phyloP scores from a whole-genome alignment of 2,329 filamentous ascomycete species.

The Acephala macrosclerotiorum region DNA sequence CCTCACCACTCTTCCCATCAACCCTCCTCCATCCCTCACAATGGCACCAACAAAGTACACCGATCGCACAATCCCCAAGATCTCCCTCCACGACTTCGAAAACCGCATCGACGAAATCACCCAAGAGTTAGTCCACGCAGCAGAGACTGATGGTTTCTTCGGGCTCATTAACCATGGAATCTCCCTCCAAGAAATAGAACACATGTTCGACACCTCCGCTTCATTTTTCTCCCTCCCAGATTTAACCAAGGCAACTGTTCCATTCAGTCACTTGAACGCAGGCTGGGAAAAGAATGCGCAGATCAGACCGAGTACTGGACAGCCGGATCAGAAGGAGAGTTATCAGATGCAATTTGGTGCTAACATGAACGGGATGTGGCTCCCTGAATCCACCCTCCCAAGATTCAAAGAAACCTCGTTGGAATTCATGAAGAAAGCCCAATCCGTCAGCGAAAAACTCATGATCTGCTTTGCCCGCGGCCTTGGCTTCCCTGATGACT shows the following conservation, averaged over 20 bases:
- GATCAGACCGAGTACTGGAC: conserved; percentile 61
- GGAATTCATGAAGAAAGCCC: conserved; percentile 43
- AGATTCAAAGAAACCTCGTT: conserved; percentile 55
- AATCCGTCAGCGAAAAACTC: conserved; percentile 58
- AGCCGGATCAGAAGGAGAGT: conserved; percentile 62
- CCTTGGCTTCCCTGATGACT: conserved; percentile 59
- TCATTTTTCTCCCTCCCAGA: conserved; percentile 61
- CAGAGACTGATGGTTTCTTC: conserved; percentile 67
- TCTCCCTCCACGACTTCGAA: conserved; percentile 62
- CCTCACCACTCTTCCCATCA: not conserved
- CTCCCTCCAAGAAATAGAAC: conserved; percentile 52
- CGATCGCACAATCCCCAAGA: conserved; percentile 44
- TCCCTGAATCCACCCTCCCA: conserved; percentile 47
- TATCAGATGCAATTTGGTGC: conserved; percentile 63
- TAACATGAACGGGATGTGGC: conserved; percentile 43
- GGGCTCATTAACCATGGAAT: conserved; percentile 58
- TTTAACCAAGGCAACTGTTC: conserved; percentile 55
- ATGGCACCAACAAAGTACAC: conserved; percentile 37
- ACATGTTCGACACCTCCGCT: conserved; percentile 46
- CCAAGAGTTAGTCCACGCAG: conserved; percentile 56
- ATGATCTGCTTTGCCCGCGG: conserved; percentile 63
- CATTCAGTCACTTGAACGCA: conserved; percentile 54
- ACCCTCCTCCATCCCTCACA: conserved; percentile 8
- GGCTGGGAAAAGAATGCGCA: conserved; percentile 66
- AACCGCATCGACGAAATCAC: conserved; percentile 62